phyloP scores from a whole-genome alignment of 2,329 filamentous ascomycete species.

The Neonectria punicea region DNA sequence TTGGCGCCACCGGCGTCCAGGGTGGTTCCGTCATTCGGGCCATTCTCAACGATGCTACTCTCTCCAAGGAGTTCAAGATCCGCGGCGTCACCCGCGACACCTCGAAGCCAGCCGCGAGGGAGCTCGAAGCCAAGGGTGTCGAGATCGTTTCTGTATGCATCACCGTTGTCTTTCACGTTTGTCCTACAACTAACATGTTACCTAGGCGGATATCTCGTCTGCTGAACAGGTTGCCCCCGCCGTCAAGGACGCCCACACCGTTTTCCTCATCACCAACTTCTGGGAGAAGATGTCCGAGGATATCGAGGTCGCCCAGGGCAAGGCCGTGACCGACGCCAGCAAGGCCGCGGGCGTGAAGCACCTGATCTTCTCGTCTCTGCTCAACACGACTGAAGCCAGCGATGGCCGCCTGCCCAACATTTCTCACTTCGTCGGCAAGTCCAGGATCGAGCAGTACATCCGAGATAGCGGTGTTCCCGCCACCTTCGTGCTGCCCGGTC shows the following conservation, averaged over 20 bases:
- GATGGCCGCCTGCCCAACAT: slow-evolving; percentile 52
- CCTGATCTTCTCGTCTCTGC: slow-evolving; percentile 58
- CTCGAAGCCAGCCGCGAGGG: slow-evolving; percentile 52
- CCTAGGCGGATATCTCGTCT: slow-evolving; percentile 55
- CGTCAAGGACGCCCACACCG: slow-evolving; percentile 55
- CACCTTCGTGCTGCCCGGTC: slow-evolving; percentile 63
- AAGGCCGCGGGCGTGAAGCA: slow-evolving; percentile 57
- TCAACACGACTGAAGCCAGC: slow-evolving; percentile 51
- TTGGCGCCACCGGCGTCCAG: slow-evolving; percentile 61
- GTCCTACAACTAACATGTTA: slow-evolving; percentile 6
- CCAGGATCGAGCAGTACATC: slow-evolving; percentile 67
- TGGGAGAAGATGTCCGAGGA: slow-evolving; percentile 49
- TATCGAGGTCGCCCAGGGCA: slow-evolving; percentile 55
- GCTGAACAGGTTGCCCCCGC: slow-evolving; percentile 48
- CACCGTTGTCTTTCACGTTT: fast-evolving
- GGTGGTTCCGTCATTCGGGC: slow-evolving; percentile 58
- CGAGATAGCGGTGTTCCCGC: slow-evolving; percentile 57
- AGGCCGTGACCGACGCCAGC: slow-evolving; percentile 56
- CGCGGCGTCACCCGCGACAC: slow-evolving; percentile 60
- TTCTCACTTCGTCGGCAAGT: slow-evolving; percentile 67
- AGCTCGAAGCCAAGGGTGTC: slow-evolving; percentile 53
- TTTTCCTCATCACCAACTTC: slow-evolving; percentile 55
- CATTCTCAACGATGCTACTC: slow-evolving; percentile 58
- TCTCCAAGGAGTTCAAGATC: slow-evolving; percentile 56
- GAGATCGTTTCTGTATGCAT: slow-evolving; percentile 52